Evolutionary conservation across 1,284 basidiomycete species (phyloP).

Genomic region (Heterobasidion occidentale): DNA sequence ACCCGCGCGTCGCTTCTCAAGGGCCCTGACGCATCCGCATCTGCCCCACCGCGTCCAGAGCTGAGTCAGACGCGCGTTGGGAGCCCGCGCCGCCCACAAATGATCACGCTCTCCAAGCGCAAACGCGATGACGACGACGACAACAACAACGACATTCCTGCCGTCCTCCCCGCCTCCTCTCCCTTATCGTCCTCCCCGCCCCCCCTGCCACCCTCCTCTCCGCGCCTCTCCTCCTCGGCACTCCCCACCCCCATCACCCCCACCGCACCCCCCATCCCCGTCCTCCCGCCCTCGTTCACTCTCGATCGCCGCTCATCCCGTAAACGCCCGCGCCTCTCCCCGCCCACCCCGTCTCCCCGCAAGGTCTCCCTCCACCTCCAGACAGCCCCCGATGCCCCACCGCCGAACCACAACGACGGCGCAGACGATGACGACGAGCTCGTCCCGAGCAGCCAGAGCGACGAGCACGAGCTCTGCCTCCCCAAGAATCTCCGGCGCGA

Average conservation of each 20-base stretch:
- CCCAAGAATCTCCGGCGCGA: constrained; percentile 12
- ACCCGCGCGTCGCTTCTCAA: neutral
- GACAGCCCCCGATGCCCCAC: too few species aligned
- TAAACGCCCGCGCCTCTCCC: neutral
- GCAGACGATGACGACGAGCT: constrained; percentile 21
- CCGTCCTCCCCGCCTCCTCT: neutral
- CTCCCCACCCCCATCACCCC: neutral
- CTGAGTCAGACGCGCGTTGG: neutral
- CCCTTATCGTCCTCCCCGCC: neutral
- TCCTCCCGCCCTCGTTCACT: neutral
- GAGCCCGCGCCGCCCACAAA: neutral
- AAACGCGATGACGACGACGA: constrained; percentile 5
- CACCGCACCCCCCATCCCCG: constrained; percentile 5
- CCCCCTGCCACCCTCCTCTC: too few species aligned
- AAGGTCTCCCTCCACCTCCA: too few species aligned
- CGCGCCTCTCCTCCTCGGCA: too few species aligned
- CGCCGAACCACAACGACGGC: neutral
- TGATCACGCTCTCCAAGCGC: constrained; percentile 5
- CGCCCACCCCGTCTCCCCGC: constrained; percentile 10
- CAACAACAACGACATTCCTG: neutral
- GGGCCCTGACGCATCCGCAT: neutral
- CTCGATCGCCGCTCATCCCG: too few species aligned
- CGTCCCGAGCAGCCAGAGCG: constrained; percentile 63
- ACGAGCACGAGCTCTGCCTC: constrained; percentile 48
- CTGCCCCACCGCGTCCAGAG: neutral